These are phyloP conservation scores for Aureobasidium sp. DNA, from an alignment of 2,329 filamentous ascomycete species.

Conservation along the genomic window DNA sequence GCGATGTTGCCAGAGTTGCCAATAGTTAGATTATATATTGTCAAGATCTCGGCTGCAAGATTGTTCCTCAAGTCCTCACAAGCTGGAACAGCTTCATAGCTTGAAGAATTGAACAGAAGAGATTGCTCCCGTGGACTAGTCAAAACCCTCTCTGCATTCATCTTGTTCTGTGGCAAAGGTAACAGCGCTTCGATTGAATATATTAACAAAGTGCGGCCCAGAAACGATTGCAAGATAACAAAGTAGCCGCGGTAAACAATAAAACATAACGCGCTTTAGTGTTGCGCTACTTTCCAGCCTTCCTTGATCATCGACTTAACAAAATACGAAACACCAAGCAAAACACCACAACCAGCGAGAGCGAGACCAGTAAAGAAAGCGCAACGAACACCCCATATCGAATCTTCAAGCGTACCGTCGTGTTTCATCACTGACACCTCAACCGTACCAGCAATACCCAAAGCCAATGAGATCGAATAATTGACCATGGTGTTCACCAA, in stretches of 20 bases:
- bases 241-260: not conserved
- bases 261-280: not conserved
- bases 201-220: not conserved
- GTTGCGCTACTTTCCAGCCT: conserved; percentile 22
- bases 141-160: not conserved
- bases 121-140: not conserved
- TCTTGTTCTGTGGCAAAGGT: not conserved
- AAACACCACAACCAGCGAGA: conserved; percentile 27
- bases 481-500: conserved; percentile 32
- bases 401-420: conserved; percentile 18
- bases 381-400: conserved; percentile 27
- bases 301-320: conserved; percentile 24
- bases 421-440: conserved; percentile 24
- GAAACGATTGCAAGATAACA: not conserved
- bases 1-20: conserved; percentile 26
- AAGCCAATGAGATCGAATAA: conserved; percentile 30
- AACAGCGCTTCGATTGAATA: not conserved
- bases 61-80: not conserved
- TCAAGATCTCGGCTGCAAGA: too few relatives aligned
- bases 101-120: not conserved
- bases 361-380: conserved; percentile 31
- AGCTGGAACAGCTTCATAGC: not conserved
- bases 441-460: conserved; percentile 30
- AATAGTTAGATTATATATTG: not conserved
- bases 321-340: conserved; percentile 28